Evolutionary conservation across 352 stramenopile genomes (phyloP).

Genomic region (Sclerospora graminicola): DNA sequence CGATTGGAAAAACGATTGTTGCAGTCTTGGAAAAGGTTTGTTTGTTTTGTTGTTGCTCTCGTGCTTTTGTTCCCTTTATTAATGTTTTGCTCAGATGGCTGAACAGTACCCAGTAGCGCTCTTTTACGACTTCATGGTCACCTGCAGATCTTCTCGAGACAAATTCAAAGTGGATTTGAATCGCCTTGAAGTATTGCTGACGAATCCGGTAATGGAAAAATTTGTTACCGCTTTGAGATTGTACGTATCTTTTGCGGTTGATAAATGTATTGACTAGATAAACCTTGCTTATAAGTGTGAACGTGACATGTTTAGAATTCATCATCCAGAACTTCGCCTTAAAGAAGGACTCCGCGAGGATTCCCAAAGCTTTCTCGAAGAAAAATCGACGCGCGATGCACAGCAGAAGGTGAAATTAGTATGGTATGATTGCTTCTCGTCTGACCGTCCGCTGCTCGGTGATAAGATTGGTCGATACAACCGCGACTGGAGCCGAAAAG

Average conservation of each 20-base stretch:
- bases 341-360: conserved; percentile 69
- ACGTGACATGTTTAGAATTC: conserved; percentile 31
- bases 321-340: conserved; percentile 69
- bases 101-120: conserved; percentile 57
- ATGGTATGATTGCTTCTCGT: conserved; percentile 57
- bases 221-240: conserved; percentile 68
- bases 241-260: conserved; percentile 20
- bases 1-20: conserved; percentile 45
- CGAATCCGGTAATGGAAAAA: conserved; percentile 73
- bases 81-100: conserved; percentile 36
- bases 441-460: conserved; percentile 37
- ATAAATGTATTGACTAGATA: neutral
- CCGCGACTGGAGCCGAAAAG: conserved; percentile 46
- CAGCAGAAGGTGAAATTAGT: conserved; percentile 25
- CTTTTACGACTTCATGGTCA: conserved; percentile 81
- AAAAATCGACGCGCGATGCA: conserved; percentile 25
- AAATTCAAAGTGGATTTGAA: conserved; percentile 37
- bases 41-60: neutral
- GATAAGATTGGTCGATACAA: conserved; percentile 69
- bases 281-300: conserved; percentile 5
- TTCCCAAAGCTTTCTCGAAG: conserved; percentile 54
- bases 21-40: conserved; percentile 63
- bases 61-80: neutral
- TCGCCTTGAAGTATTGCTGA: conserved; percentile 34
- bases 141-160: conserved; percentile 25